Base-by-base conservation (phyloP, 257 asterid species). In the Solanum neorickii region DNA sequence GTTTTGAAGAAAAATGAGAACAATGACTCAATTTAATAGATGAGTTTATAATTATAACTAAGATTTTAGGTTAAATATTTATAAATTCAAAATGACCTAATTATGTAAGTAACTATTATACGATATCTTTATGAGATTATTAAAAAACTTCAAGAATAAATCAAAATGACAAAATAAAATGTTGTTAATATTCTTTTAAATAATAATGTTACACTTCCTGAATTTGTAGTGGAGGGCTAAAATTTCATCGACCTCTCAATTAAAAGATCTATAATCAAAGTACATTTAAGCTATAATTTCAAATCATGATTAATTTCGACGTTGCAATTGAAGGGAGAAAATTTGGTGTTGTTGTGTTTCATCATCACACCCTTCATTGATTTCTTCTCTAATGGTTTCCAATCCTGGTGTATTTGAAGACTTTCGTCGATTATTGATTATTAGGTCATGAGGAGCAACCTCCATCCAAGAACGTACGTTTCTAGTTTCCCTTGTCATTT, bases 371-470 rank as follows among this genome's bases (percentile, higher is more conserved):
- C 84, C 89, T 42, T 89, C 87, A 2, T 82, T 52, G 29, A 15
- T 87, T 12, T 88, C 93, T 82, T 91, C 93, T 3, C 49, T 6
- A 27, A 91, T 89, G 12, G 92, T 83, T 86, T 88, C 92, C 86
- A 91, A 62, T 5, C 66, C 85, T 27, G 89, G 89, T 39, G 60
- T 4, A 3, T 76, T 75, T 25, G 89, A 87, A 49, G 93, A 84
- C 86, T 86, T 91, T 14, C 10, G 69, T 13, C 91, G 90, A 83
- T n/a, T 29, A 3, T 47, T 25, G 66, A 68, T 56, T 12, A 91
- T 82, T 0, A 49, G 89, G 4, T 74, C 56, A 3, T 49, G 60
- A 15, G 92, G 91, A 80, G 92, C 91, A 49, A 91, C 86, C 70
- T 82, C 91, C 78, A 66, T 88, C 86, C 91, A 89, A 12, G 75